Conservation (phyloP, 2,329 filamentous ascomycete species). For the Beauveria caledonica region DNA sequence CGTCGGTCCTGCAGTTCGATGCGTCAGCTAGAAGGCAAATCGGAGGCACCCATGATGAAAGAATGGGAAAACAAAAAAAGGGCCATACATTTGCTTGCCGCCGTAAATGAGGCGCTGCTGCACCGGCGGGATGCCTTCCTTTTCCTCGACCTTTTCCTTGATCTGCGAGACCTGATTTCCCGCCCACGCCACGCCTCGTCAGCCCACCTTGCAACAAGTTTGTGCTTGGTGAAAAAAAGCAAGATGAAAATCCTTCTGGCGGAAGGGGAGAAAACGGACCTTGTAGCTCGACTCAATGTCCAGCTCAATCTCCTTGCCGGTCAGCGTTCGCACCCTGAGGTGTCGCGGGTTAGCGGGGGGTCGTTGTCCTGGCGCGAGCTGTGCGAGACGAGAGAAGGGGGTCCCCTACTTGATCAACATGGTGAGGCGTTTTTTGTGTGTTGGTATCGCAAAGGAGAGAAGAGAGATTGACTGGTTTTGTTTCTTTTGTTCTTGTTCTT, state of each 20-base stretch:
- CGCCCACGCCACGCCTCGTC: neutral
- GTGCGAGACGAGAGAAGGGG: neutral
- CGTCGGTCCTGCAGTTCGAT: slow-evolving; percentile 64
- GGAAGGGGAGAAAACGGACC: slow-evolving; percentile 39
- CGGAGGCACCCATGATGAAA: neutral
- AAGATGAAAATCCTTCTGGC: neutral
- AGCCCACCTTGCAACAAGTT: neutral
- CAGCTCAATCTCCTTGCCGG: slow-evolving; percentile 97
- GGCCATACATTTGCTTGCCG: slow-evolving; percentile 85
- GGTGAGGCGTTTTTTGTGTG: slow-evolving; percentile 9
- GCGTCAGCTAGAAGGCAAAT: neutral
- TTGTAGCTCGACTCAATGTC: slow-evolving; percentile 94
- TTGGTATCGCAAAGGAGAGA: neutral
- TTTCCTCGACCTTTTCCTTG: slow-evolving; percentile 98
- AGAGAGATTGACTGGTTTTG: neutral
- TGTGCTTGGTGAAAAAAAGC: too few species aligned
- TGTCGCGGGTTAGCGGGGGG: neutral
- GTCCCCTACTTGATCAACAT: slow-evolving; percentile 44
- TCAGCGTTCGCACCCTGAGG: slow-evolving; percentile 85
- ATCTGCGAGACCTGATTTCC: slow-evolving; percentile 71
- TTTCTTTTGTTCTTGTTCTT: neutral
- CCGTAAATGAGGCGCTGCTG: slow-evolving; percentile 95
- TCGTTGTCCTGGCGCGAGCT: too few species aligned
- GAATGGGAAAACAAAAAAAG: neutral
- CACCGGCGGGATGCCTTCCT: slow-evolving; percentile 94